phyloP scores from a whole-genome alignment of 768 basidiomycete genomes.

The Podaxis sp. region DNA sequence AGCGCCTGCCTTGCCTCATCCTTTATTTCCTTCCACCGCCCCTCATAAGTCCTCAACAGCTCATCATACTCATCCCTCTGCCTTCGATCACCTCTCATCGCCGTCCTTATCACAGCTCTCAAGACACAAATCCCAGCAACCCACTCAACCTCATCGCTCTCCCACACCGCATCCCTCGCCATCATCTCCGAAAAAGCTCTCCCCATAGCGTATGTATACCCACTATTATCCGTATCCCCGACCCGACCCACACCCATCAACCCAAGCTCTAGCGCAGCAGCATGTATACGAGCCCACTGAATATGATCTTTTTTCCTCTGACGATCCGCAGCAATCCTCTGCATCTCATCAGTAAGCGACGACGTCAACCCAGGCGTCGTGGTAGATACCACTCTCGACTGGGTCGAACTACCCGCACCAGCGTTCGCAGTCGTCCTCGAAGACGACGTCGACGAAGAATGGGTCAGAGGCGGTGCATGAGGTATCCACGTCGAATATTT shows the following conservation, averaged over 20 bases:
- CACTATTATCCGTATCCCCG: slow-evolving; percentile 37
- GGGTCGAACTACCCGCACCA: neutral
- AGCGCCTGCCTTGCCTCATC: slow-evolving; percentile 63
- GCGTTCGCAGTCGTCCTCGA: neutral
- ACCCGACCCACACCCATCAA: slow-evolving; percentile 44
- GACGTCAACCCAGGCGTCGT: slow-evolving; percentile 22
- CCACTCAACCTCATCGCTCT: slow-evolving; percentile 66
- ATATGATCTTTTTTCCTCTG: slow-evolving; percentile 63
- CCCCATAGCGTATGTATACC: slow-evolving; percentile 42
- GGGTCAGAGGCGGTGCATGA: slow-evolving; percentile 17
- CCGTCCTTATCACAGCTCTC: slow-evolving; percentile 55
- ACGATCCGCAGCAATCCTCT: slow-evolving; percentile 57
- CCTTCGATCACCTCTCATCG: slow-evolving; percentile 42
- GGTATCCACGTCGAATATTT: slow-evolving; percentile 56
- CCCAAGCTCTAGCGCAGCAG: slow-evolving; percentile 59
- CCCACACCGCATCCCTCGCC: slow-evolving; percentile 66
- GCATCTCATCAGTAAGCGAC: slow-evolving; percentile 59
- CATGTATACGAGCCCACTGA: slow-evolving; percentile 67
- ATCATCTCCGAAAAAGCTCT: slow-evolving; percentile 57
- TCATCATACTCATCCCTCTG: slow-evolving; percentile 55
- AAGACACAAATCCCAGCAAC: slow-evolving; percentile 61
- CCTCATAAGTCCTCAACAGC: slow-evolving; percentile 54
- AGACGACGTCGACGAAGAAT: slow-evolving; percentile 16
- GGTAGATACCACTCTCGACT: slow-evolving; percentile 12
- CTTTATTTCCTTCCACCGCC: slow-evolving; percentile 70